Conservation (phyloP, 306 rosid species). For the Quercus agrifolia region DNA sequence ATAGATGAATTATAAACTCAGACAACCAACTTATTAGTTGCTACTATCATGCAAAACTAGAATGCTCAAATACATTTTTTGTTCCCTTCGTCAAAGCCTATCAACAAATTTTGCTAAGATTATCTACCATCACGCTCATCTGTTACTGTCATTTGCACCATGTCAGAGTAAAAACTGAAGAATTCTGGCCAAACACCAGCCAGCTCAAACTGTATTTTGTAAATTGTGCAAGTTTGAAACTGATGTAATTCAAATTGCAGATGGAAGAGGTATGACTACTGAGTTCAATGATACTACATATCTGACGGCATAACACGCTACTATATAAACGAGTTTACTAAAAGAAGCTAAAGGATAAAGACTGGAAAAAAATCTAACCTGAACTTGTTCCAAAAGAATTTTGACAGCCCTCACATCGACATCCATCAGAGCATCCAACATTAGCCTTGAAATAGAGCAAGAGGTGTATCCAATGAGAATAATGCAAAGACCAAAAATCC, state of each 20-base stretch:
- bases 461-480: background rate
- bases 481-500: background rate
- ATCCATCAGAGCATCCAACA: slow-evolving; percentile 29
- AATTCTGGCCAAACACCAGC: background rate
- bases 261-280: background rate
- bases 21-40: background rate
- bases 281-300: background rate
- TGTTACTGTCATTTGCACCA: background rate
- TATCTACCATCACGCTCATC: background rate
- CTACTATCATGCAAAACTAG: background rate
- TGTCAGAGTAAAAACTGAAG: background rate
- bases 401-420: slow-evolving; percentile 34
- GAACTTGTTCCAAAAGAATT: slow-evolving; percentile 27
- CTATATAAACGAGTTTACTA: background rate
- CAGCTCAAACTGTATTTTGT: background rate
- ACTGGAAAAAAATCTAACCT: slow-evolving; percentile 11
- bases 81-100: background rate
- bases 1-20: background rate
- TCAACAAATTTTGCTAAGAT: background rate
- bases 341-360: background rate
- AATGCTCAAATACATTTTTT: background rate
- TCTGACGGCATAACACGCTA: background rate
- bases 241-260: background rate
- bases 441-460: slow-evolving; percentile 19
- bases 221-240: background rate